Conservation (phyloP, 192 early-diverging fungal genomes). For the Podila horticola region DNA sequence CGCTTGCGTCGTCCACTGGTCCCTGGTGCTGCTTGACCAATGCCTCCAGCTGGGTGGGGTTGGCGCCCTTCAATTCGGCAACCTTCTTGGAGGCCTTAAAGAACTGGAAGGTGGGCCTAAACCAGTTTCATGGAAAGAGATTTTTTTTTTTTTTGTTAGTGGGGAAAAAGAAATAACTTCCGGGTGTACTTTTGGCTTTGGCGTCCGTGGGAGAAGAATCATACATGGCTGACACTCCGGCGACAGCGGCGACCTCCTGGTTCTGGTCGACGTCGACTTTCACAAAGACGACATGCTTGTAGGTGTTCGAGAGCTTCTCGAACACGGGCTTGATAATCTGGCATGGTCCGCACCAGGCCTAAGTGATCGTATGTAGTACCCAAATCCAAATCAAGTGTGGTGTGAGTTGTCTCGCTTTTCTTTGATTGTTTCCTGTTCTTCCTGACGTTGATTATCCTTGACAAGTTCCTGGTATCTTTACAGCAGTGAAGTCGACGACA, state of each 20-base stretch:
- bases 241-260: slow-evolving; percentile 51
- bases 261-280: slow-evolving; percentile 61
- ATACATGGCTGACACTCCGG: slow-evolving; percentile 61
- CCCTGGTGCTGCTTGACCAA: slow-evolving; percentile 75
- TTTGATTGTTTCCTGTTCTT: background rate
- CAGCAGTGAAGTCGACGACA: slow-evolving; percentile 66
- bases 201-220: slow-evolving; percentile 6
- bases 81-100: slow-evolving; percentile 81
- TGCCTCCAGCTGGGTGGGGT: slow-evolving; percentile 72
- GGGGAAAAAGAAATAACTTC: background rate
- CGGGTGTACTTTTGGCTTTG: background rate
- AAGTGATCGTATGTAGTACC: background rate
- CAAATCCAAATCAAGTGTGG: too few relatives aligned
- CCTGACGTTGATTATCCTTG: slow-evolving; percentile 6
- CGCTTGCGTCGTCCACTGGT: slow-evolving; percentile 34
- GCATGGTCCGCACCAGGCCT: slow-evolving; percentile 59
- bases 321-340: slow-evolving; percentile 64
- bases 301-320: slow-evolving; percentile 57
- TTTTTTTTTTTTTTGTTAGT: background rate
- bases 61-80: slow-evolving; percentile 84
- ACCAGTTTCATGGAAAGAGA: background rate
- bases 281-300: slow-evolving; percentile 61
- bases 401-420: background rate
- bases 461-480: slow-evolving; percentile 4
- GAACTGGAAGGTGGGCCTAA: slow-evolving; percentile 90